phyloP scores from a whole-genome alignment of 2,329 filamentous ascomycete species.

The Aspergillus arachidicola region DNA sequence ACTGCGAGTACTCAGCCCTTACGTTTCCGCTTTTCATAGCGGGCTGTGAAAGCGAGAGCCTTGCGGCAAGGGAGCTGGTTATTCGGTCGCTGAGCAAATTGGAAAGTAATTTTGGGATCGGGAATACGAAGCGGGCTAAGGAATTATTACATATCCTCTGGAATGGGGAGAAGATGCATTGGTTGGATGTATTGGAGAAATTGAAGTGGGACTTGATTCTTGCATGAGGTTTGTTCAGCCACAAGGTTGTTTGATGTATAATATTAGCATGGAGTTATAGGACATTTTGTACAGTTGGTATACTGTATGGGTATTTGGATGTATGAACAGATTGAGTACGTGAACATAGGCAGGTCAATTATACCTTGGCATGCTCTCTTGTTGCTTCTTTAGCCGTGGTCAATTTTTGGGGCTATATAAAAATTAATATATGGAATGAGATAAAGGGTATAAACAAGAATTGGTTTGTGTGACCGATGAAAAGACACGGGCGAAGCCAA shows the following conservation, averaged over 20 bases:
- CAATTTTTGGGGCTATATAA: not conserved
- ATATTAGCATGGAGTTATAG: not conserved
- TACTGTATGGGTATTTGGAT: not conserved
- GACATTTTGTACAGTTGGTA: not conserved
- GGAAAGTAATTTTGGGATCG: conserved; percentile 39
- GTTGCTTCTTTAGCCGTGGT: not conserved
- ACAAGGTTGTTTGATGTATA: not conserved
- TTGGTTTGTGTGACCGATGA: not conserved
- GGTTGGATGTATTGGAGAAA: conserved; percentile 36
- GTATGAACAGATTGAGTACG: not conserved
- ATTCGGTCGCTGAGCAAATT: conserved; percentile 30
- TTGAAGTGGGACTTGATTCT: conserved; percentile 38
- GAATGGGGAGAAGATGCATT: conserved; percentile 28
- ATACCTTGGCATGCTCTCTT: not conserved
- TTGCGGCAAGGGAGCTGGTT: conserved; percentile 28
- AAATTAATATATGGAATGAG: not conserved
- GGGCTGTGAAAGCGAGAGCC: conserved; percentile 33
- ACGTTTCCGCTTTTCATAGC: conserved; percentile 43
- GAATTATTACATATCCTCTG: conserved; percentile 34
- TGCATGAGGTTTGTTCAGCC: conserved; percentile 19
- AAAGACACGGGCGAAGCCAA: not conserved
- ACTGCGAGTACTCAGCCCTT: conserved; percentile 41
- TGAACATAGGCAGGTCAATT: not conserved
- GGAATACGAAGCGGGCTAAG: conserved; percentile 37
- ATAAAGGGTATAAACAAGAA: not conserved